Evolutionary conservation across 2,329 filamentous ascomycete species (phyloP), one percentile per base, ranked within the genome.

Genomic region (Xylaria sp.): DNA sequence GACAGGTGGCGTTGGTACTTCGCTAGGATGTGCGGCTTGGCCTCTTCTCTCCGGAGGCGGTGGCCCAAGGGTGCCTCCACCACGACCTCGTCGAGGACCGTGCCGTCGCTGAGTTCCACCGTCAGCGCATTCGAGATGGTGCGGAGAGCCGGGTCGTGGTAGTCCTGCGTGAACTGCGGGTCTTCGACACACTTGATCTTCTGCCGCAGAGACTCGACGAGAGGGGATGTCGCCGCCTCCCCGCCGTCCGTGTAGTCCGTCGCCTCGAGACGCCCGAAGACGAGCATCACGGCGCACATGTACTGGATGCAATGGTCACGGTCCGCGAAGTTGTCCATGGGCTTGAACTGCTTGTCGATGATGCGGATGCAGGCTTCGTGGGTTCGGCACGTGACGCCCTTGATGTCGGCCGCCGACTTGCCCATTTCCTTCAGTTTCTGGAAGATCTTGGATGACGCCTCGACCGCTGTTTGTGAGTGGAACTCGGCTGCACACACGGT

Each of bases 281-380:
- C 91, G 74, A 99, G 91, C 94, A 98, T 98, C 77, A 93, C 94
- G 72, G 94, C 86, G 79, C 93, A 93, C 96, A 99, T 99, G 89
- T 99, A 99, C 85, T 98, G 96, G 75, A 99, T 95, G 85, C 96
- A 99, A 88, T 99, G 96, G 83, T 99, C 96, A 78, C 96, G 94
- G 84, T 99, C 96, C 78, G 96, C 96, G 79, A 98, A 99, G 90
- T 99, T 99, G 86, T 98, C 94, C 93, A 99, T 97, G 76, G 94
- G 91, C 89, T 98, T 98, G 88, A 97, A 97, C 85, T 99, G 96
- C 88, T 99, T 99, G 89, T 99, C 96, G 78, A 99, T 99, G 84
- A 99, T 99, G 78, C 96, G 94, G 79, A 99, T 89, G 85, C 96
- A 98, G 67, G 96, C 96, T 84, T 99, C 96, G 85, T 99, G 96